These are phyloP conservation scores for Trichosphaerium sp. DNA, from an alignment of 78 protist genomes.

Conservation along the genomic window DNA sequence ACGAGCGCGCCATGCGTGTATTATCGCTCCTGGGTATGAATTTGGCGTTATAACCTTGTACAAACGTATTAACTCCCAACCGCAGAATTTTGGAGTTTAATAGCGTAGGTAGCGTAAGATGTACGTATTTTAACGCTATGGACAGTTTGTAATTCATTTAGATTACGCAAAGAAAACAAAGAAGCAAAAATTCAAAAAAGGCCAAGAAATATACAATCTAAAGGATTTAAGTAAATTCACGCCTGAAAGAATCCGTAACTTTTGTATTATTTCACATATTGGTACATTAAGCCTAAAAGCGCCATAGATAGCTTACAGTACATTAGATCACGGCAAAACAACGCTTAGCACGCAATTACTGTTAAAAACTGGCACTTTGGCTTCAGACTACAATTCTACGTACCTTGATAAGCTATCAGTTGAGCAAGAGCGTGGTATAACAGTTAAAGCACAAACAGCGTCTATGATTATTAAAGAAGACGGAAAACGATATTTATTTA, in stretches of 20 bases:
- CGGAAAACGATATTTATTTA: slow-evolving; percentile 45
- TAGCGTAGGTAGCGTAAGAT: too few species aligned
- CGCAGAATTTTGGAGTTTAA: too few species aligned
- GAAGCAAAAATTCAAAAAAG: too few species aligned
- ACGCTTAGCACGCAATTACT: slow-evolving; percentile 46
- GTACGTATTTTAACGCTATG: too few species aligned
- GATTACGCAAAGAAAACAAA: too few species aligned
- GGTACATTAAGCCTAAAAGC: background rate
- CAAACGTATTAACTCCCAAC: too few species aligned
- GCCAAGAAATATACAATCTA: too few species aligned
- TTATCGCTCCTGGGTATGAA: too few species aligned
- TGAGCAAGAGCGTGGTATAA: slow-evolving; percentile 78
- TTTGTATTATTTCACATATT: slow-evolving; percentile 41
- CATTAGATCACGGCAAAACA: slow-evolving; percentile 47
- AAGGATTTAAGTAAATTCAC: slow-evolving; percentile 29
- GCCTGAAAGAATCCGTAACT: slow-evolving; percentile 17
- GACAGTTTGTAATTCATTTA: too few species aligned
- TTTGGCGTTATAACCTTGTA: too few species aligned
- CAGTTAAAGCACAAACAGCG: slow-evolving; percentile 75
- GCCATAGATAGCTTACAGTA: background rate
- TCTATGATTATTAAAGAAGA: slow-evolving; percentile 24
- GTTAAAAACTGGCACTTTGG: slow-evolving; percentile 34
- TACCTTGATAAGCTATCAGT: slow-evolving; percentile 54
- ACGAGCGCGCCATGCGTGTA: too few species aligned
- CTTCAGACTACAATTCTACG: slow-evolving; percentile 3